Evolutionary conservation across 2,329 filamentous ascomycete genomes (phyloP), one percentile per base, ranked within the genome.

Genomic region (Mycosphaerella arachidis): DNA sequence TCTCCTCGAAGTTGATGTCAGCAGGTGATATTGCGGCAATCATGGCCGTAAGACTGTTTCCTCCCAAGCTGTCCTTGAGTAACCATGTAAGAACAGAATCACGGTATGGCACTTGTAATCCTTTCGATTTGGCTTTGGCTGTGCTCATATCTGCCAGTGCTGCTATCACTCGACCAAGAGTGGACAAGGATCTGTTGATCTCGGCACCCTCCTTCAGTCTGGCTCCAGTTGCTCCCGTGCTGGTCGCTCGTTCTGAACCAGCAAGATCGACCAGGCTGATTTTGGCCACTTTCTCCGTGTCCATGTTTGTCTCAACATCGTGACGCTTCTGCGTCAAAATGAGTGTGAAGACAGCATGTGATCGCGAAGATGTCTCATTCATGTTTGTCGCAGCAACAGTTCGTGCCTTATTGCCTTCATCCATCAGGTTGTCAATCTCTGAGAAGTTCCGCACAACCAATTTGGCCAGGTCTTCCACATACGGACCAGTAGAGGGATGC

Each of bases 41-140:
- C 95, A 99, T 99, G 61, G 94, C 94, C 27, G 94, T 99, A 90
- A 97, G 93, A 74, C 93, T 97, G 81, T 99, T 99, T 71, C 94
- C 94, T 73, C 94, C 94, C 6, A 99, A 78, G 4, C 93, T 97
- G 74, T 99, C 95, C 73, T 99, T 99, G 66, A 99, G 77, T 48
- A 99, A 79, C 94, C 94, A 99, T 1, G 94, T 99, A 66, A 99
- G 78, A 53, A 99, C 86, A 72, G 91, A 96, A 79, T 99, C 95
- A 83, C 94, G 89, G 74, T 99, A 99, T 0, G 94, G 95, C 0
- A 99, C 94, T 76, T 95, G 86, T 12, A 82, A 83, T 58, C 84
- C 85, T 56, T 86, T 95, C 73, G 88, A 88, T 78, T 92, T 92
- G 77, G 91, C 92, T 74, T 91, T 93, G 35, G 86, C 85, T 71